A percentile compares a stretch with the other conserved stretches of the same genome.
phyloP scores from a whole-genome alignment of 2,329 filamentous ascomycete species.

The Fusarium ambrosium region DNA sequence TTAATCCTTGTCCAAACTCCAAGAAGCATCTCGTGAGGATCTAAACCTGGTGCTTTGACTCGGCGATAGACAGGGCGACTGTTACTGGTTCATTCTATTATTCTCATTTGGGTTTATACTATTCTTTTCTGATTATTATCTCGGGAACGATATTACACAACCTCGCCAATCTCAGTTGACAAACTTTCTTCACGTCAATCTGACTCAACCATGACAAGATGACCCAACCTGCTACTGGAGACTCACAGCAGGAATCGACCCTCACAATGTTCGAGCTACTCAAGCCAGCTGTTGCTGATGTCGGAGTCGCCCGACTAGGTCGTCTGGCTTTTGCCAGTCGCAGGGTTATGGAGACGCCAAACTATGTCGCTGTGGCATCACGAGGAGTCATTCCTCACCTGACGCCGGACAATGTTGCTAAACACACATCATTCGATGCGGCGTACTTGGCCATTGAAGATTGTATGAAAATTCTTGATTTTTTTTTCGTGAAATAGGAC shows the following conservation, averaged over 20 bases:
- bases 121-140: not conserved
- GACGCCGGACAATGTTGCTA: slow-evolving; percentile 83
- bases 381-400: slow-evolving; percentile 89
- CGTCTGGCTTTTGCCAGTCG: slow-evolving; percentile 72
- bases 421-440: slow-evolving; percentile 74
- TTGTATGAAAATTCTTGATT: slow-evolving; percentile 70
- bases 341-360: slow-evolving; percentile 82
- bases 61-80: not conserved
- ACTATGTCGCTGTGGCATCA: slow-evolving; percentile 84
- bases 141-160: not conserved
- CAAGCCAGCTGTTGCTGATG: slow-evolving; percentile 55
- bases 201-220: slow-evolving; percentile 46
- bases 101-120: not conserved
- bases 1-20: slow-evolving; percentile 39
- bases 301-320: slow-evolving; percentile 73
- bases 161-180: not conserved
- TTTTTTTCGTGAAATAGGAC: not conserved
- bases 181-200: not conserved
- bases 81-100: not conserved
- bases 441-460: slow-evolving; percentile 91
- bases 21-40: slow-evolving; percentile 18
- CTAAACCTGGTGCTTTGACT: not conserved
- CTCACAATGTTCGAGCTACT: slow-evolving; percentile 62
- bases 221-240: slow-evolving; percentile 41
- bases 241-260: slow-evolving; percentile 34